Conservation (phyloP, 371 early-diverging fungal species). For the Modicella reniformis region DNA sequence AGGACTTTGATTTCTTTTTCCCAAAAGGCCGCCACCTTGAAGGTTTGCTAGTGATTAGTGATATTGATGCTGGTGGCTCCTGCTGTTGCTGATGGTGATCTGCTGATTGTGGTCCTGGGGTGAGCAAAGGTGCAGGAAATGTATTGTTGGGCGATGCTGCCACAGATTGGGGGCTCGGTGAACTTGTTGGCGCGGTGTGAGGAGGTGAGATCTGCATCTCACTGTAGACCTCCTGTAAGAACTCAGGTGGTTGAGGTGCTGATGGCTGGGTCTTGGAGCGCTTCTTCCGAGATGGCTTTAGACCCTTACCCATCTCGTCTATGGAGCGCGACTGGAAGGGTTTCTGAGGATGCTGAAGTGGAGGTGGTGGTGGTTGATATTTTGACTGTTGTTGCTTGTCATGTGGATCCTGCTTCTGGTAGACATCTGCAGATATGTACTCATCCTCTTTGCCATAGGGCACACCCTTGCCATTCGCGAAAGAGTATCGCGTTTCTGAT, state of each 20-base stretch:
- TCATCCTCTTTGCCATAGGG: no score
- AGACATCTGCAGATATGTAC: no score
- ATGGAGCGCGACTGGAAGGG: no score
- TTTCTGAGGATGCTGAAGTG: constrained; percentile 13
- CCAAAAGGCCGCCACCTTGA: constrained; percentile 49
- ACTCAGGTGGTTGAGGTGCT: constrained; percentile 29
- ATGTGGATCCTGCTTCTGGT: no score
- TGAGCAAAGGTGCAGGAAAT: constrained; percentile 10
- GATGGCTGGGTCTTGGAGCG: constrained; percentile 51
- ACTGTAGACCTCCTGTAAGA: constrained; percentile 7
- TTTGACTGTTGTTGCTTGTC: constrained; percentile 3
- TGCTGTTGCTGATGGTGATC: constrained; percentile 1
- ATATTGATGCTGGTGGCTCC: constrained; percentile 15
- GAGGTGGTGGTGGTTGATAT: constrained; percentile 1
- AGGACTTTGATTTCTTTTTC: constrained; percentile 53
- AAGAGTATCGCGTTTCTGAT: no score
- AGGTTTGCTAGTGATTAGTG: constrained; percentile 34
- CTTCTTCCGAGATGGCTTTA: constrained; percentile 45
- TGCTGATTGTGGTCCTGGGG: background rate
- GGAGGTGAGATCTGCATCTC: no score
- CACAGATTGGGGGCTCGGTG: constrained; percentile 1
- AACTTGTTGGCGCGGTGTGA: no score
- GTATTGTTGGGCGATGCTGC: constrained; percentile 37
- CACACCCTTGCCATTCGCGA: no score
- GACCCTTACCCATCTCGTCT: constrained; percentile 21